Percentiles rank a stretch among this genome's conserved stretches.
Evolutionary conservation across 495 filamentous ascomycete genomes (phyloP).

Genomic region (Xylaria grammica): DNA sequence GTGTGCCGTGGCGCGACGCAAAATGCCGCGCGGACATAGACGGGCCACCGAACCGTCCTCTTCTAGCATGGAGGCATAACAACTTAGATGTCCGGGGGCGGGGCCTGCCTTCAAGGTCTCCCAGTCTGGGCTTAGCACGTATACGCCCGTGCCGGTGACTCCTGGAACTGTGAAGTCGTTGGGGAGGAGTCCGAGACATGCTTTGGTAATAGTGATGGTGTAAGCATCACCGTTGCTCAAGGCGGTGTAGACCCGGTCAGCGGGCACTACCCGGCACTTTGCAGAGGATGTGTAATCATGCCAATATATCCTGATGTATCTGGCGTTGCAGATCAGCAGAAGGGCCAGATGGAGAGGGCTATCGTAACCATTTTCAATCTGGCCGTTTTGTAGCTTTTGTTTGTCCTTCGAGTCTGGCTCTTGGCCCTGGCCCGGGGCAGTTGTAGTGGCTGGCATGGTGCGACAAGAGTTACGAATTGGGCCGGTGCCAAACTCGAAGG

Average conservation of each 20-base stretch:
- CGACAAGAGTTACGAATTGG: too few relatives aligned
- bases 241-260: constrained; percentile 65
- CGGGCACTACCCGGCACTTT: constrained; percentile 72
- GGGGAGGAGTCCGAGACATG: constrained; percentile 63
- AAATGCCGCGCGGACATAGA: constrained; percentile 64
- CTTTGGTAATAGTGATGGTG: constrained; percentile 60
- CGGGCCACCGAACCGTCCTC: constrained; percentile 45
- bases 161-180: constrained; percentile 54
- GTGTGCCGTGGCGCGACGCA: constrained; percentile 57
- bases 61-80: constrained; percentile 66
- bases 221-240: constrained; percentile 55
- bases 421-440: too few relatives aligned
- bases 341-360: neutral
- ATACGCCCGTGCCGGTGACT: constrained; percentile 60
- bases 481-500: too few relatives aligned
- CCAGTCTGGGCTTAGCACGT: constrained; percentile 66
- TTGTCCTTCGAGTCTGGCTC: too few relatives aligned
- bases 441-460: too few relatives aligned
- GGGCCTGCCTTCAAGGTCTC: constrained; percentile 61
- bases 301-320: constrained; percentile 76
- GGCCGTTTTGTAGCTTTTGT: too few relatives aligned
- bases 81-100: constrained; percentile 58
- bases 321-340: constrained; percentile 31
- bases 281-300: constrained; percentile 75
- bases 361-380: too few relatives aligned